Evolutionary conservation across 1,284 basidiomycete species (phyloP).

Genomic region (Moniliella sp.): DNA sequence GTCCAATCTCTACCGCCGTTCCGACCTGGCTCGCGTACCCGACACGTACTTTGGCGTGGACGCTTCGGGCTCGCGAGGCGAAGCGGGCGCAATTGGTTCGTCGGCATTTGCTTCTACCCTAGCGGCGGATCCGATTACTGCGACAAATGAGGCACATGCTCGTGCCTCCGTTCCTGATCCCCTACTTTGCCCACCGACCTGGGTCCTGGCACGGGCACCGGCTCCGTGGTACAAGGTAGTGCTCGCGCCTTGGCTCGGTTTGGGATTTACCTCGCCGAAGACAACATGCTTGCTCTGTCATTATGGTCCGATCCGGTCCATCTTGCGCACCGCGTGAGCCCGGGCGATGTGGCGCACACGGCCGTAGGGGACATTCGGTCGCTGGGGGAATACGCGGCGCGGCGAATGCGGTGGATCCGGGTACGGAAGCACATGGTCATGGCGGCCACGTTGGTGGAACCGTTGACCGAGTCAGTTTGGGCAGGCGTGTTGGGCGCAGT

Average conservation of each 20-base stretch:
- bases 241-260: constrained; percentile 25
- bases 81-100: constrained; percentile 17
- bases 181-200: constrained; percentile 1
- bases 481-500: constrained; percentile 18
- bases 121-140: constrained; percentile 1
- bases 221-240: constrained; percentile 1
- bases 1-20: constrained; percentile 75
- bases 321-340: constrained; percentile 16
- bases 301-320: constrained; percentile 18
- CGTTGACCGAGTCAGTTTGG: constrained; percentile 26
- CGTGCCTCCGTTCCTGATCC: neutral
- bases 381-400: constrained; percentile 18
- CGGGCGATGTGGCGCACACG: constrained; percentile 20
- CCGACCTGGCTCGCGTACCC: constrained; percentile 49
- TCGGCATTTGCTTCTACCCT: constrained; percentile 9
- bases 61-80: constrained; percentile 9
- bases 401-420: constrained; percentile 32
- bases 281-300: constrained; percentile 31
- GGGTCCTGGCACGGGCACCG: no score
- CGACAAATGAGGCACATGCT: neutral
- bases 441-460: constrained; percentile 23
- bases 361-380: constrained; percentile 27
- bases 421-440: constrained; percentile 29
- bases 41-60: constrained; percentile 24
- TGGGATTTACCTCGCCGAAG: constrained; percentile 30